Percentiles rank a stretch among this genome's conserved stretches.
Evolutionary conservation across 164 flowering plant genomes (phyloP).

Genomic region (Dillenia suffruticosa): DNA sequence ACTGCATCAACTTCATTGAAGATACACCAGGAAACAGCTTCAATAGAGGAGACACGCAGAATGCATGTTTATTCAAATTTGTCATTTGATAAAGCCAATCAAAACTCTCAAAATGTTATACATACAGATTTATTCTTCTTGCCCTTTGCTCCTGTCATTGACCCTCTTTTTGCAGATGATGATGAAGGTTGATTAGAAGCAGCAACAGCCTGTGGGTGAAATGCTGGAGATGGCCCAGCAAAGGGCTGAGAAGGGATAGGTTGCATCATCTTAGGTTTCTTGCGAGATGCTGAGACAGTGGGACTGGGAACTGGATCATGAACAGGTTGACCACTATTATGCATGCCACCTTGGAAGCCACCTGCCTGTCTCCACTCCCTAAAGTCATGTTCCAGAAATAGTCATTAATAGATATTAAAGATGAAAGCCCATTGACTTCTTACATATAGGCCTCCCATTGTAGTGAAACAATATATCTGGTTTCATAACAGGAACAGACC

Average conservation of each 20-base stretch:
- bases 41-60: slow-evolving; percentile 3
- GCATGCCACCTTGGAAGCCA: slow-evolving; percentile 47
- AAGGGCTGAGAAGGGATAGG: slow-evolving; percentile 38
- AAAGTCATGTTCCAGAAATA: slow-evolving; percentile 11
- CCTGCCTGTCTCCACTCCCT: slow-evolving; percentile 92
- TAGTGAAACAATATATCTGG: not conserved
- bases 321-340: slow-evolving; percentile 39
- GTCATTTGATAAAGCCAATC: not conserved
- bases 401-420: slow-evolving; percentile 7
- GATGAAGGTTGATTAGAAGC: slow-evolving; percentile 42
- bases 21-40: slow-evolving; percentile 30
- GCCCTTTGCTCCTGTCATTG: slow-evolving; percentile 27
- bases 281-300: slow-evolving; percentile 72
- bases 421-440: slow-evolving; percentile 1
- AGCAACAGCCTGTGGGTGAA: slow-evolving; percentile 35
- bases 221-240: slow-evolving; percentile 36
- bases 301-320: slow-evolving; percentile 74
- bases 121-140: slow-evolving; percentile 55
- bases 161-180: slow-evolving; percentile 32
- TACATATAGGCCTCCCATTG: not conserved
- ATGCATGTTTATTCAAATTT: slow-evolving; percentile 3
- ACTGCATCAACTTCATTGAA: slow-evolving; percentile 43
- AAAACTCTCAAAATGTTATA: slow-evolving; percentile 10
- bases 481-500: slow-evolving; percentile 33
- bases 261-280: slow-evolving; percentile 67